phyloP scores from a whole-genome alignment of 78 protist species.

The Dictyostelium firmibasis region DNA sequence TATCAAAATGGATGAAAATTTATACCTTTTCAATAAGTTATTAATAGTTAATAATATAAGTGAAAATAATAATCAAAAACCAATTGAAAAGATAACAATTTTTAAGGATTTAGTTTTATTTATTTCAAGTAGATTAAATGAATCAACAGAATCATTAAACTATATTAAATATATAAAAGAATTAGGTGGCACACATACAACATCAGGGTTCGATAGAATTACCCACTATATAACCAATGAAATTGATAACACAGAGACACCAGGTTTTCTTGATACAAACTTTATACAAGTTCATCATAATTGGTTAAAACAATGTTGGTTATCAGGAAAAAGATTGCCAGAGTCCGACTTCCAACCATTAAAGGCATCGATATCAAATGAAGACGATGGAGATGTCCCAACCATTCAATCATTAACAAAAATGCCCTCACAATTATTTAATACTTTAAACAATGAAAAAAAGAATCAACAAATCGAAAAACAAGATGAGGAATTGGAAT shows the following conservation, averaged over 20 bases:
- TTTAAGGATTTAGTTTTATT: not conserved
- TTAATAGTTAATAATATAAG: not conserved
- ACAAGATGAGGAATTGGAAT: not conserved
- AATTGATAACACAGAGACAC: not conserved
- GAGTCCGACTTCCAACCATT: not conserved
- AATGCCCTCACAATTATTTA: not conserved
- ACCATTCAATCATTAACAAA: not conserved
- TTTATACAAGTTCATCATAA: not conserved
- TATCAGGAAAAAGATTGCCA: not conserved
- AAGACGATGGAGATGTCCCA: not conserved
- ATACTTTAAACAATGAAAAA: not conserved
- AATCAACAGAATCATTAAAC: not conserved
- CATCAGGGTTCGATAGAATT: slow-evolving; percentile 15
- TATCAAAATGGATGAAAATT: not conserved
- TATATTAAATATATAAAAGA: slow-evolving; percentile 70
- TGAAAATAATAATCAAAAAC: not conserved
- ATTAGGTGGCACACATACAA: slow-evolving; percentile 86
- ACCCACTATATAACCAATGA: not conserved
- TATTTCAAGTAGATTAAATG: not conserved
- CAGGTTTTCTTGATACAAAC: not conserved
- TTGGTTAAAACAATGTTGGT: not conserved
- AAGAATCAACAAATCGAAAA: not conserved
- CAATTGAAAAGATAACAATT: not conserved
- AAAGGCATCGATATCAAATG: not conserved
- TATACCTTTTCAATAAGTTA: not conserved